phyloP scores from a whole-genome alignment of 495 filamentous ascomycete genomes.

The Penicillium antarcticum region DNA sequence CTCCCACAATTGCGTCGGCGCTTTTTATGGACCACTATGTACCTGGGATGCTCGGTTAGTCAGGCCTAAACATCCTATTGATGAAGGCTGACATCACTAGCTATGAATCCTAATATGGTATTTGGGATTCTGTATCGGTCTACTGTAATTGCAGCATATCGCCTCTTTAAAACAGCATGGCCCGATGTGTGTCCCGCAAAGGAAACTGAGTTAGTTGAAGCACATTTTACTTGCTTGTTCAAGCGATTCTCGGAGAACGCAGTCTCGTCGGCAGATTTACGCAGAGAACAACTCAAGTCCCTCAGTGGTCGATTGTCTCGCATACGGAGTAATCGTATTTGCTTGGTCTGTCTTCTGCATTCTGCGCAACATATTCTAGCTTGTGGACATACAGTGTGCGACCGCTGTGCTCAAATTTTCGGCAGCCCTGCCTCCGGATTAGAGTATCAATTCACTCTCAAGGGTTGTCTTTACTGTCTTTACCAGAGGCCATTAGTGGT shows the following conservation, averaged over 20 bases:
- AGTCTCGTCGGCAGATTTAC: conserved; percentile 3
- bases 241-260: not conserved
- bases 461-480: conserved; percentile 16
- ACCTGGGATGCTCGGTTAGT: conserved; percentile 25
- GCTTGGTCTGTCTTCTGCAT: conserved; percentile 21
- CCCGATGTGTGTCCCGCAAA: no score
- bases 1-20: conserved; percentile 25
- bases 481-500: conserved; percentile 12
- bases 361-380: conserved; percentile 24
- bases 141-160: no score
- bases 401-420: conserved; percentile 26
- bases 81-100: conserved; percentile 9
- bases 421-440: conserved; percentile 2
- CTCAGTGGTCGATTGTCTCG: conserved; percentile 7
- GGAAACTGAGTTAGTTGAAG: no score
- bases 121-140: conserved; percentile 19
- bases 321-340: conserved; percentile 16
- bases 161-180: no score
- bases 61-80: no score
- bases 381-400: conserved; percentile 29
- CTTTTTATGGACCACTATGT: conserved; percentile 31
- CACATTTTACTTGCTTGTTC: conserved; percentile 7
- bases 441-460: conserved; percentile 21
- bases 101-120: conserved; percentile 14
- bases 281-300: conserved; percentile 6